A percentile compares a stretch with the other conserved stretches of the same genome.
phyloP scores from a whole-genome alignment of 1,139 yeast genomes.

The Yamadazyma diospyri region DNA sequence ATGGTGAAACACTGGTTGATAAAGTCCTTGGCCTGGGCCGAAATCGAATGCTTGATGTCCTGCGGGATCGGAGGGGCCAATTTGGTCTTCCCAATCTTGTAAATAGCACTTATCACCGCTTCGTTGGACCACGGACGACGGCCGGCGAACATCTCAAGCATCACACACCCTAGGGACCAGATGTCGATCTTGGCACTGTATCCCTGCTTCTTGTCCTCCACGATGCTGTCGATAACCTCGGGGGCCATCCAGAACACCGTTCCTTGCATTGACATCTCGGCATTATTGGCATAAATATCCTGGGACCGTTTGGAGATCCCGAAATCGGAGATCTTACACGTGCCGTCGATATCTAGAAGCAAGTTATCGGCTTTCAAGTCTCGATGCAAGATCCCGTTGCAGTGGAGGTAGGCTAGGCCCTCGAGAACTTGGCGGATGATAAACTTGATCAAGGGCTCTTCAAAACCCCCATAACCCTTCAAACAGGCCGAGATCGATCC shows the following conservation, averaged over 20 bases:
- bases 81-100: slow-evolving; percentile 68
- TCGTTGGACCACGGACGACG: slow-evolving; percentile 80
- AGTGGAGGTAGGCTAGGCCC: slow-evolving; percentile 84
- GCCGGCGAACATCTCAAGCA: slow-evolving; percentile 90
- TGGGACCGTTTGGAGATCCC: slow-evolving; percentile 89
- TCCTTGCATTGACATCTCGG: slow-evolving; percentile 98
- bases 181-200: slow-evolving; percentile 95
- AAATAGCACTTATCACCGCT: slow-evolving; percentile 76
- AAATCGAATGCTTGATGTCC: slow-evolving; percentile 57
- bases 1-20: slow-evolving; percentile 74
- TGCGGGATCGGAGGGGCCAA: slow-evolving; percentile 94
- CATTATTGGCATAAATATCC: slow-evolving; percentile 85
- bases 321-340: slow-evolving; percentile 94
- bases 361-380: slow-evolving; percentile 96
- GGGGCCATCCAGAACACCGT: slow-evolving; percentile 99
- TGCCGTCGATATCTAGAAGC: slow-evolving; percentile 84
- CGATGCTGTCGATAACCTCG: slow-evolving; percentile 83
- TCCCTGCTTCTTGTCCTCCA: slow-evolving; percentile 78
- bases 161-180: slow-evolving; percentile 95
- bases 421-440: slow-evolving; percentile 76
- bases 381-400: slow-evolving; percentile 85
- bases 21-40: slow-evolving; percentile 64
- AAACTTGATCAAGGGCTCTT: slow-evolving; percentile 68
- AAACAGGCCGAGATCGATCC: slow-evolving; percentile 91
- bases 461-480: slow-evolving; percentile 80